Percentiles rank a stretch among this genome's conserved stretches.
Evolutionary conservation across 768 basidiomycete species (phyloP).

Genomic region (Amanita thiersii): DNA sequence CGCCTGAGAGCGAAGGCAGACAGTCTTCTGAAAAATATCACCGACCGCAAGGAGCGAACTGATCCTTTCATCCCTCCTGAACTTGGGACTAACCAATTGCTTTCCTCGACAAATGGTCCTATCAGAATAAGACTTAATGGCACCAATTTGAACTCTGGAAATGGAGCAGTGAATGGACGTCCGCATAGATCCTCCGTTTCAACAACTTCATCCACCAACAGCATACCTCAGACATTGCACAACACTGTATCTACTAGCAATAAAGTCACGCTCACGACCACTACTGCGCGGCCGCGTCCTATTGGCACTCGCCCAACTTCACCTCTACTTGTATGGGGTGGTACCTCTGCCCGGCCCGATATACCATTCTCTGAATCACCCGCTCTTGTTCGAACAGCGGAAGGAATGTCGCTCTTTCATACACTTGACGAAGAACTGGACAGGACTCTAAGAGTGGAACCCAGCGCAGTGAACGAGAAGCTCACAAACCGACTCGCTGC

Average conservation of each 20-base stretch:
- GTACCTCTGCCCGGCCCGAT: conserved; percentile 25
- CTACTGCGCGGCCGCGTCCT: conserved; percentile 2
- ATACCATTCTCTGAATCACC: conserved; percentile 56
- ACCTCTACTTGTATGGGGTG: conserved; percentile 6
- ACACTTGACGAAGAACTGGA: conserved; percentile 50
- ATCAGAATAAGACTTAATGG: conserved; percentile 9
- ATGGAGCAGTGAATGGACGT: conserved; percentile 5
- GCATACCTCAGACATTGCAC: background rate
- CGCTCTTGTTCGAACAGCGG: conserved; percentile 61
- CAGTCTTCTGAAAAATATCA: conserved; percentile 78
- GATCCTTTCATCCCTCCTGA: conserved; percentile 59
- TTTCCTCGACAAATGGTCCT: background rate
- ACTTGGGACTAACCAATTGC: conserved; percentile 14
- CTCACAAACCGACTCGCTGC: conserved; percentile 26
- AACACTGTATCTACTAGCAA: background rate
- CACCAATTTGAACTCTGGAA: background rate
- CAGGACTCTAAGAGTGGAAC: background rate
- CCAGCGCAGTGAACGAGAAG: conserved; percentile 3
- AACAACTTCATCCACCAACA: background rate
- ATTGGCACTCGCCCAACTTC: background rate
- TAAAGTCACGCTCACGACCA: background rate
- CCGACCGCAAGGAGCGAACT: conserved; percentile 76
- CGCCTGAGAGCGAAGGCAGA: conserved; percentile 83
- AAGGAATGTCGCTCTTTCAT: conserved; percentile 65
- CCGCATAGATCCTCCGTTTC: background rate